Base-by-base conservation (phyloP, 1,284 basidiomycete genomes). In the Leccinum holopus region DNA sequence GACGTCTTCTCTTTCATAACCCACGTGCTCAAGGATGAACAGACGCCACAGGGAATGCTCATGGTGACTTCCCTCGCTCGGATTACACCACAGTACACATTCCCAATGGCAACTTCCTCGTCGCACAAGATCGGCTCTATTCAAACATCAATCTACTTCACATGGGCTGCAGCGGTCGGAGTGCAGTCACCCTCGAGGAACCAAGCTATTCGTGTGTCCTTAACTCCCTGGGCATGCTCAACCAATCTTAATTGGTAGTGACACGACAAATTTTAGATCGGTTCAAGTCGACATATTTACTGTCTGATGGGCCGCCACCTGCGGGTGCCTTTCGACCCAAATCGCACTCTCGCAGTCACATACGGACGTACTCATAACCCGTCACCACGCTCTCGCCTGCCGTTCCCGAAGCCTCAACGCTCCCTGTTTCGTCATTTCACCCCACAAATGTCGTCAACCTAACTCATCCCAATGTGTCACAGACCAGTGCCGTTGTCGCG, bases 1-100 rank as follows among this genome's bases (percentile, higher is more conserved):
- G 32, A 37, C 55, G 35, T 39, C 47, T 49, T 35, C 49, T 54
- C 59, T 51, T 37, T 52, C 28, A 61, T 16, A 28, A 28, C 25
- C 51, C 6, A 37, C 30, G 41, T 61, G 28, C 66, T 75, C 57
- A 75, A 59, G 39, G 28, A 60, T 52, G 47, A 47, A 52, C 55
- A 89, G 84, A 90, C 85, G 21, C 79, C 81, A n/a, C 77, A 86
- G 61, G 91, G 91, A 49, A 76, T 82, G 14, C 80, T 93, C 66
- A 86, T 92, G 84, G 84, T 87, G 60, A 93, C 91, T n/a, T 92
- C 90, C 7, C 82, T 93, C 18, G 88, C 88, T 52, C 25, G 25
- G 91, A 93, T 77, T 90, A 86, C 71, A 90, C 89, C 60, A 90
- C 92, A 63, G 87, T 93, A 21, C 85, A 83, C 62, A 85, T 93